Percentiles rank a stretch among this genome's conserved stretches.
phyloP scores from a whole-genome alignment of 352 stramenopile genomes.

The Pythium aristosporum region DNA sequence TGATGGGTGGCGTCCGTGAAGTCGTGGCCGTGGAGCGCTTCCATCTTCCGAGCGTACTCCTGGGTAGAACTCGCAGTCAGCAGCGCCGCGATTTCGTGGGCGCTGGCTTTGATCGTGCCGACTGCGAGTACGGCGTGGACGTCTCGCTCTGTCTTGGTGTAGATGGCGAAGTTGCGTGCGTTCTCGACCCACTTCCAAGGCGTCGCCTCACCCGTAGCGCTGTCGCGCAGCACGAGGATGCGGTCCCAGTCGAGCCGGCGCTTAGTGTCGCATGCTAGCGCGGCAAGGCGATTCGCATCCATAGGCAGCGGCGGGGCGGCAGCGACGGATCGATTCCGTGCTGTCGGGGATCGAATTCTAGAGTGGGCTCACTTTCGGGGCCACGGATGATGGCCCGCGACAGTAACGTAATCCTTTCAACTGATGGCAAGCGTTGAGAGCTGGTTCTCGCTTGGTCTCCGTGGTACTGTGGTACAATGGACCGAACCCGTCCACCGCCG shows the following conservation, averaged over 20 bases:
- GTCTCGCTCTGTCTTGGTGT: constrained; percentile 7
- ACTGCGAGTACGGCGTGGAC: constrained; percentile 7
- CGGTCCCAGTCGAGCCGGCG: constrained; percentile 19
- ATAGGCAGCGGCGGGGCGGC: too few species aligned
- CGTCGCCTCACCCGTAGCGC: not conserved
- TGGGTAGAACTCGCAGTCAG: not conserved
- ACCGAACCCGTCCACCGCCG: too few species aligned
- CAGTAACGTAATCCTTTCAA: too few species aligned
- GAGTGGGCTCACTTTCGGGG: too few species aligned
- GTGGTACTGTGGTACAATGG: too few species aligned
- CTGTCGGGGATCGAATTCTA: too few species aligned
- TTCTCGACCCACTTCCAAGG: constrained; percentile 26
- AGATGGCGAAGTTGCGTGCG: constrained; percentile 16
- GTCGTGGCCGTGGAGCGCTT: constrained; percentile 3
- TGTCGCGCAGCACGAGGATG: constrained; percentile 1
- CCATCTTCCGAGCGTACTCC: constrained; percentile 12
- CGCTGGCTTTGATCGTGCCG: constrained; percentile 3
- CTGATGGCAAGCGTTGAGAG: too few species aligned
- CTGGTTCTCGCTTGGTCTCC: too few species aligned
- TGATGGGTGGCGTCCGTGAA: constrained; percentile 12
- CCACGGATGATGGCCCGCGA: too few species aligned
- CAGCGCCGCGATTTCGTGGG: constrained; percentile 6
- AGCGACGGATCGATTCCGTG: not conserved
- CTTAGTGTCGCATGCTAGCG: constrained; percentile 13
- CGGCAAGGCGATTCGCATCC: not conserved